Evolutionary conservation across 306 rosid species (phyloP).

Genomic region (Abrus pulchellus): DNA sequence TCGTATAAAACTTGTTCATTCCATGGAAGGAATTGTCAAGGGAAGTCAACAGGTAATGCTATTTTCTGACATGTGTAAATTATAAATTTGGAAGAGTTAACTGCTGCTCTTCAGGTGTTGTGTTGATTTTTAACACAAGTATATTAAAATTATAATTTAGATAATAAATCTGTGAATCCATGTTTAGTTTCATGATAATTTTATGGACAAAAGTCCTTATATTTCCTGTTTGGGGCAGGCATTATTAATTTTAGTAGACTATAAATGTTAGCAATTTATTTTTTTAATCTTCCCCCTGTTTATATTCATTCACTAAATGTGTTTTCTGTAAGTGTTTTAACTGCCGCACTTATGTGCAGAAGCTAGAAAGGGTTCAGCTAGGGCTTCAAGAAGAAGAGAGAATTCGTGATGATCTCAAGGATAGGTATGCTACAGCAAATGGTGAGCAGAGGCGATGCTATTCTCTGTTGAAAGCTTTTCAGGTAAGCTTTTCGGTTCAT

Average conservation of each 20-base stretch:
- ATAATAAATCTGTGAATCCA: conserved; percentile 10
- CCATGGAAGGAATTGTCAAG: conserved; percentile 95
- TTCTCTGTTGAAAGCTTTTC: conserved; percentile 77
- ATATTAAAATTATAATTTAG: not conserved
- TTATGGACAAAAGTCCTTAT: not conserved
- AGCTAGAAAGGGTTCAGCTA: conserved; percentile 72
- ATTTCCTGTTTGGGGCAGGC: conserved; percentile 15
- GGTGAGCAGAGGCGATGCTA: conserved; percentile 79
- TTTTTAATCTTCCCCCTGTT: not conserved
- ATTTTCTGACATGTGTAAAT: conserved; percentile 24
- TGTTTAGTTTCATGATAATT: conserved; percentile 29
- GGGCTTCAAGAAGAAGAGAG: conserved; percentile 75
- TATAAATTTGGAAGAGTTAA: conserved; percentile 20
- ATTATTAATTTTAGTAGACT: not conserved
- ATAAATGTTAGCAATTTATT: conserved; percentile 11
- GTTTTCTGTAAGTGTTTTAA: conserved; percentile 31
- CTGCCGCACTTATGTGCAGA: conserved; percentile 60
- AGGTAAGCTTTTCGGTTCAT: conserved; percentile 59
- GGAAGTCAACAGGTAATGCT: conserved; percentile 85
- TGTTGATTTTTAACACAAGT: not conserved
- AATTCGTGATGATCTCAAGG: conserved; percentile 65
- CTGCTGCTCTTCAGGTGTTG: conserved; percentile 32
- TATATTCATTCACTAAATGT: conserved; percentile 2
- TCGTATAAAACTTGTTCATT: conserved; percentile 73
- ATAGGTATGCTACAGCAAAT: conserved; percentile 61